Conservation (phyloP, 2,329 filamentous ascomycete species). For the Davidsoniella neocaledoniae region DNA sequence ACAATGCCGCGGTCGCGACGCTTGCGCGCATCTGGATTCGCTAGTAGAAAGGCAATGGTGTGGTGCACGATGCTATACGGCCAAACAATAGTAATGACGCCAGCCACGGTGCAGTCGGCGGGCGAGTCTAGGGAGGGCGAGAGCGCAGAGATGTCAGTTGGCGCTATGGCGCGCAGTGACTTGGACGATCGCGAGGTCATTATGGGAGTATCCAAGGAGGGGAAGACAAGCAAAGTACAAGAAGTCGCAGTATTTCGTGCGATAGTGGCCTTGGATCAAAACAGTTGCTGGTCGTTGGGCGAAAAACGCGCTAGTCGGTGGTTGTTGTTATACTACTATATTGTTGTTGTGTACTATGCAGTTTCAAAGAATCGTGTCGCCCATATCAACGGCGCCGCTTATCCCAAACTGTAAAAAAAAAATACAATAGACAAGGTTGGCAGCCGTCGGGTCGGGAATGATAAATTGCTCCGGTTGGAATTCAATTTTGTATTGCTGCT, state of each 20-base stretch:
- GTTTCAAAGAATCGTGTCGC: too few relatives aligned
- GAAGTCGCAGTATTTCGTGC: neutral
- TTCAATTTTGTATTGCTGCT: too few relatives aligned
- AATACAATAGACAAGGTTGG: too few relatives aligned
- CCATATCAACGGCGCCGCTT: too few relatives aligned
- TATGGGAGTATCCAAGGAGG: neutral
- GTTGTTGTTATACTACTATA: neutral
- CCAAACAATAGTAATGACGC: constrained; percentile 74
- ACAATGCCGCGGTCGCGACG: constrained; percentile 66
- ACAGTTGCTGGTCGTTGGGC: neutral
- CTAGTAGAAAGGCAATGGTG: constrained; percentile 62
- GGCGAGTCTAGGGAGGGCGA: constrained; percentile 28
- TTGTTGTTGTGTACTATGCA: too few relatives aligned
- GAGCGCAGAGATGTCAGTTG: constrained; percentile 39
- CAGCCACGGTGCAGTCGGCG: constrained; percentile 36
- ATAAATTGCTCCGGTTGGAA: too few relatives aligned
- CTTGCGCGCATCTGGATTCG: constrained; percentile 69
- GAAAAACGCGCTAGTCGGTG: neutral
- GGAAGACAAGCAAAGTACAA: neutral
- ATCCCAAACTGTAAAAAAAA: too few relatives aligned
- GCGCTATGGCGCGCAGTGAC: constrained; percentile 18
- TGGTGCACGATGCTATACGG: constrained; percentile 68
- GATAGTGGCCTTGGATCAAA: neutral
- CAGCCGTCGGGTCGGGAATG: too few relatives aligned
- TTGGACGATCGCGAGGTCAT: constrained; percentile 3